Conservation (phyloP, 2,329 filamentous ascomycete species). For the Zarea fungicola region DNA sequence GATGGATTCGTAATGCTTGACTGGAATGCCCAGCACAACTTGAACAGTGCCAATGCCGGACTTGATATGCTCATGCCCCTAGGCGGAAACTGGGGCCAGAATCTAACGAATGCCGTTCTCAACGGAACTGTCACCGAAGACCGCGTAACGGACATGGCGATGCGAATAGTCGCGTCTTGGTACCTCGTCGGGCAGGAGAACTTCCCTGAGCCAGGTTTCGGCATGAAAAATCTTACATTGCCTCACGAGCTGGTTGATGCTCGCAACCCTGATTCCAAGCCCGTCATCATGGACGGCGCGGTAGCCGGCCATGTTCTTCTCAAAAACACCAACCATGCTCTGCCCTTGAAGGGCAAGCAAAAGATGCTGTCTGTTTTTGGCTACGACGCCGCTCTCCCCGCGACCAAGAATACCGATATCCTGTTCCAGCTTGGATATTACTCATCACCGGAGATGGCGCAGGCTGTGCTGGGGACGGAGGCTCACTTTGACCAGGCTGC, state of each 20-base stretch:
- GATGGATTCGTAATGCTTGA: conserved; percentile 65
- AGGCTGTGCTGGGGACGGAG: conserved; percentile 37
- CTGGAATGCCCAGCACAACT: conserved; percentile 61
- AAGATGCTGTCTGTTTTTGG: conserved; percentile 55
- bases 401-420: conserved; percentile 43
- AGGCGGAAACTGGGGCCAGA: conserved; percentile 53
- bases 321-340: conserved; percentile 60
- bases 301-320: conserved; percentile 66
- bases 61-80: conserved; percentile 68
- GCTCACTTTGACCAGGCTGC: conserved; percentile 45
- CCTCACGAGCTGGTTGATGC: conserved; percentile 45
- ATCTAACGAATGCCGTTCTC: conserved; percentile 67
- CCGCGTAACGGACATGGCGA: conserved; percentile 73
- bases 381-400: conserved; percentile 53
- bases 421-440: conserved; percentile 43
- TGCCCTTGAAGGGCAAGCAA: conserved; percentile 57
- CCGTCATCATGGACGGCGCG: conserved; percentile 45
- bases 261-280: conserved; percentile 38
- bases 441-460: conserved; percentile 40
- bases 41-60: conserved; percentile 50
- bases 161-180: conserved; percentile 60
- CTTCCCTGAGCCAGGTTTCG: conserved; percentile 41
- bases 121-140: conserved; percentile 70
- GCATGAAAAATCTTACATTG: conserved; percentile 56
- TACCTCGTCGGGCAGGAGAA: conserved; percentile 48